Conservation (phyloP, 805 yeast genomes). For the Lachancea lanzarotensis region DNA sequence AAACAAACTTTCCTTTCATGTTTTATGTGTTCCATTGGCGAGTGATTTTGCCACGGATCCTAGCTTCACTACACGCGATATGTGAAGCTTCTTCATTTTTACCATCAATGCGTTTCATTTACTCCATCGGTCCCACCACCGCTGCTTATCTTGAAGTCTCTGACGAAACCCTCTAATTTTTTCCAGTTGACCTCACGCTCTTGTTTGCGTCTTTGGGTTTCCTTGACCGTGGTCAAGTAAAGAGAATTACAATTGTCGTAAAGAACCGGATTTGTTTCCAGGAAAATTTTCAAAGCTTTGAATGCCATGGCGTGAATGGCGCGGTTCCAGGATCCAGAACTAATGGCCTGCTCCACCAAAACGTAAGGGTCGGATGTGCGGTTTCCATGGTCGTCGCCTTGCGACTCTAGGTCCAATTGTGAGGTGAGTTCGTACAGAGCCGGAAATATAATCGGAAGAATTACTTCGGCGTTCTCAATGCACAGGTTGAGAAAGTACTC, state of each 20-base stretch:
- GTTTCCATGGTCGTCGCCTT: conserved; percentile 23
- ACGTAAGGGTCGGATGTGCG: conserved; percentile 31
- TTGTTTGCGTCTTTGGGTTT: conserved; percentile 56
- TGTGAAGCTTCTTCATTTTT: background rate
- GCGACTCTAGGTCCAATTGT: conserved; percentile 30
- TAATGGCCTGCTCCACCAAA: conserved; percentile 35
- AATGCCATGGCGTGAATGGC: conserved; percentile 87
- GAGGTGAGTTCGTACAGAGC: conserved; percentile 77
- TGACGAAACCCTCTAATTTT: conserved; percentile 56
- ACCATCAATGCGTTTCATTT: background rate
- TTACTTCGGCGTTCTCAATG: conserved; percentile 87
- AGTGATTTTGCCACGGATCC: no score
- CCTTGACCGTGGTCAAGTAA: conserved; percentile 73
- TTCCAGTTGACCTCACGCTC: conserved; percentile 67
- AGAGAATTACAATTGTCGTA: conserved; percentile 90
- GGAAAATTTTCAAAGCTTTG: conserved; percentile 82
- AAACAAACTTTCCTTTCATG: background rate
- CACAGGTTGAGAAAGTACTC: conserved; percentile 87
- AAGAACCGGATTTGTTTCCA: conserved; percentile 85
- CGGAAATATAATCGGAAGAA: conserved; percentile 86
- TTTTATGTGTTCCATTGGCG: background rate
- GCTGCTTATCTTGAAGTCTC: conserved; percentile 21
- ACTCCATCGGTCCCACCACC: background rate
- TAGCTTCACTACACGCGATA: no score
- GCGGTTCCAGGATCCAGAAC: conserved; percentile 78